Evolutionary conservation across 2,329 filamentous ascomycete genomes (phyloP).

Genomic region (Alternaria sp.): DNA sequence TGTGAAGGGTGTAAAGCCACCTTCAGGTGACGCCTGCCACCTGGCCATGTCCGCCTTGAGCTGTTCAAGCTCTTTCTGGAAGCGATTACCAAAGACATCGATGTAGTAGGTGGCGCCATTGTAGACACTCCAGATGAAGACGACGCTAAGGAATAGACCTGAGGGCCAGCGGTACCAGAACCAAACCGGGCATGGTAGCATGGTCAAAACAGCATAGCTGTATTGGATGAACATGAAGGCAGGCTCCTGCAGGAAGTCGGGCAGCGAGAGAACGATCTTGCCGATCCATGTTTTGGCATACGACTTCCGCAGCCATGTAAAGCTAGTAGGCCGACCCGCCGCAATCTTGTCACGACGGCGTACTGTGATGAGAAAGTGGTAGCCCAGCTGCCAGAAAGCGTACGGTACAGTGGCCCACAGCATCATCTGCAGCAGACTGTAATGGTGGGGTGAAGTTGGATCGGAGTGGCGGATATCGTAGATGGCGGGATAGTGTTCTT

Average conservation of each 20-base stretch:
- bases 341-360: conserved; percentile 95
- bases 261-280: conserved; percentile 81
- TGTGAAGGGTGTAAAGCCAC: conserved; percentile 34
- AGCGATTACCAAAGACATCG: conserved; percentile 94
- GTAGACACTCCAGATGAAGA: conserved; percentile 96
- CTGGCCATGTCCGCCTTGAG: conserved; percentile 88
- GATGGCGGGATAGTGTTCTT: conserved; percentile 81
- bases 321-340: conserved; percentile 92
- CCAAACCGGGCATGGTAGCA: conserved; percentile 94
- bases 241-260: conserved; percentile 78
- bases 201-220: conserved; percentile 86
- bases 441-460: conserved; percentile 79
- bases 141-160: conserved; percentile 75
- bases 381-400: conserved; percentile 87
- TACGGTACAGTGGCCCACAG: conserved; percentile 95
- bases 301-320: conserved; percentile 93
- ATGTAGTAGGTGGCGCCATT: conserved; percentile 99
- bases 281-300: conserved; percentile 93
- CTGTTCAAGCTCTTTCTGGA: conserved; percentile 93
- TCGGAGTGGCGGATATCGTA: conserved; percentile 77
- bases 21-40: conserved; percentile 69
- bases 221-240: conserved; percentile 99
- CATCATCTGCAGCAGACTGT: conserved; percentile 84
- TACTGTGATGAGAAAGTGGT: conserved; percentile 95
- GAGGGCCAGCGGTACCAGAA: conserved; percentile 88